These are phyloP conservation scores for Trichoderma atroviride DNA, from an alignment of 2,329 filamentous ascomycete species.

Conservation along the genomic window DNA sequence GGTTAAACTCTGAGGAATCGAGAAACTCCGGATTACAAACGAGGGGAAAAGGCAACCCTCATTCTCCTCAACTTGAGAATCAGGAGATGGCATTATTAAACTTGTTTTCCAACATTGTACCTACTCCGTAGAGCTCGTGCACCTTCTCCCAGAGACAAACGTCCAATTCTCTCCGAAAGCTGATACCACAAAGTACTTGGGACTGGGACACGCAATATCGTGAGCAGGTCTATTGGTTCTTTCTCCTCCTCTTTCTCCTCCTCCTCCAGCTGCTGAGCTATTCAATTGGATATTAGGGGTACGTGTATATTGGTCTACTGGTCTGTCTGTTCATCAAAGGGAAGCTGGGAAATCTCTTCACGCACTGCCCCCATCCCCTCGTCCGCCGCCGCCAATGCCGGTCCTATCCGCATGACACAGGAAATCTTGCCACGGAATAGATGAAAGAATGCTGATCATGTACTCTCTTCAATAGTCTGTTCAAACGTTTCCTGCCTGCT, in stretches of 20 bases:
- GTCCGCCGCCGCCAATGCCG: neutral
- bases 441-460: conserved; percentile 4
- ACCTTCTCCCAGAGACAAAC: neutral
- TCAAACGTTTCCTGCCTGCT: neutral
- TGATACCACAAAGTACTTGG: conserved; percentile 1
- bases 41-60: neutral
- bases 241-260: neutral
- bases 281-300: neutral
- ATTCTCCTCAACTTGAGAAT: neutral
- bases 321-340: conserved; percentile 1
- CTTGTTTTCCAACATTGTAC: conserved; percentile 14
- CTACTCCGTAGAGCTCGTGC: conserved; percentile 18
- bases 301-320: neutral
- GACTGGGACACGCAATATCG: conserved; percentile 11
- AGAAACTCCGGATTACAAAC: conserved; percentile 19
- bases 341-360: neutral
- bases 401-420: neutral
- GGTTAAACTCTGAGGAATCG: conserved; percentile 6
- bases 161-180: neutral
- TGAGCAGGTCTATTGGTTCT: neutral
- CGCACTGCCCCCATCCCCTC: neutral
- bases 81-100: conserved; percentile 13
- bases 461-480: neutral
- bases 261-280: neutral
- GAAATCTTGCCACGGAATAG: conserved; percentile 6